phyloP scores from a whole-genome alignment of 78 protist species.

The Diacronema lutheri region DNA sequence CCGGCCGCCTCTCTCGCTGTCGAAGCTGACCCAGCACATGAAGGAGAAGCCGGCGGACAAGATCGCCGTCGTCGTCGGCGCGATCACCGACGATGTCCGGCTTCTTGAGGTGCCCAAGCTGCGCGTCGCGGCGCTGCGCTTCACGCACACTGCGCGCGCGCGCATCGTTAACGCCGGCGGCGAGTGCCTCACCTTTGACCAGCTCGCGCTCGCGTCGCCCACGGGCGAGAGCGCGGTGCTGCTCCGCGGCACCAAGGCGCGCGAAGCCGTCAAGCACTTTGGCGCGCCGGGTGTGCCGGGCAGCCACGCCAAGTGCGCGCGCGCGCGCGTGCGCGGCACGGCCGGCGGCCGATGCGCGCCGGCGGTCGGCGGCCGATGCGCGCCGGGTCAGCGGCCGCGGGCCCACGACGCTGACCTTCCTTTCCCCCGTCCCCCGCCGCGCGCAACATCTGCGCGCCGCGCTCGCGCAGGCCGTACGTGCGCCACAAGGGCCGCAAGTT shows the following conservation, averaged over 20 bases:
- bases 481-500: slow-evolving; percentile 64
- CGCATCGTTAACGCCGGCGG: slow-evolving; percentile 97
- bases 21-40: neutral
- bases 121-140: slow-evolving; percentile 90
- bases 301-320: neutral
- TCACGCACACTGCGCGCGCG: slow-evolving; percentile 94
- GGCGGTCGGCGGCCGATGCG: too few relatives aligned
- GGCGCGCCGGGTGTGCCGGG: slow-evolving; percentile 92
- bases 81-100: slow-evolving; percentile 98
- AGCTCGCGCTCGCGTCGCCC: slow-evolving; percentile 95
- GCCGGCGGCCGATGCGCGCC: too few relatives aligned
- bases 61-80: slow-evolving; percentile 94
- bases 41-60: neutral
- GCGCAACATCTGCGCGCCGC: too few relatives aligned
- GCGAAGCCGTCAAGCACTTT: slow-evolving; percentile 92
- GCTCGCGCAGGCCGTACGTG: slow-evolving; percentile 55
- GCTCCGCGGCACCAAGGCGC: slow-evolving; percentile 89
- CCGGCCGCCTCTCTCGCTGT: slow-evolving; percentile 88
- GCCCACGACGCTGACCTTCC: too few relatives aligned
- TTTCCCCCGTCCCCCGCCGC: too few relatives aligned
- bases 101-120: slow-evolving; percentile 84
- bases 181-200: slow-evolving; percentile 94
- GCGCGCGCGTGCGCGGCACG: too few relatives aligned
- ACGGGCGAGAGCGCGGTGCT: slow-evolving; percentile 89
- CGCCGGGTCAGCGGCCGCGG: too few relatives aligned